A percentile compares a stretch with the other conserved stretches of the same genome.
These are phyloP conservation scores for Claviceps maximensis DNA, from an alignment of 2,329 filamentous ascomycete species.

Conservation along the genomic window DNA sequence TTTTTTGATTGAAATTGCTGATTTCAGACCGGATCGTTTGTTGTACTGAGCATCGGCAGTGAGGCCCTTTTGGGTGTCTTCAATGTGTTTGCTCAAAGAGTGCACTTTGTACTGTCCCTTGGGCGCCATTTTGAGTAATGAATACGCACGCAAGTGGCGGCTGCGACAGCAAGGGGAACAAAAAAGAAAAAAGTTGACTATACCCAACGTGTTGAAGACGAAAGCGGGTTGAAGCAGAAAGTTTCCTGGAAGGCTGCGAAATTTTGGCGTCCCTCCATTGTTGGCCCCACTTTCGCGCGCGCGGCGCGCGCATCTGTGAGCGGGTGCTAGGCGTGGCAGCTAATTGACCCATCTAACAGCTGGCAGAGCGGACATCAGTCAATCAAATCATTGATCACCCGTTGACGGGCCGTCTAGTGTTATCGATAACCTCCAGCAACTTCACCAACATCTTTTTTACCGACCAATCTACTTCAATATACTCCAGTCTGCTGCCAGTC, in stretches of 20 bases:
- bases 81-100: slow-evolving; percentile 25
- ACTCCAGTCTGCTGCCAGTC: neutral
- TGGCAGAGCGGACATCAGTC: neutral
- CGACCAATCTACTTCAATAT: neutral
- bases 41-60: slow-evolving; percentile 21
- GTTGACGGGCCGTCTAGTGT: neutral
- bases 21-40: slow-evolving; percentile 12
- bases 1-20: slow-evolving; percentile 20
- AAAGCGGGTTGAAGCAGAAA: slow-evolving; percentile 1
- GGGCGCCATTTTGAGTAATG: slow-evolving; percentile 21
- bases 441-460: neutral
- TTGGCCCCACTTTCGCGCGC: slow-evolving; percentile 4
- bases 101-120: slow-evolving; percentile 23
- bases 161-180: slow-evolving; percentile 2
- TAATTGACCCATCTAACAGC: neutral
- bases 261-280: slow-evolving; percentile 3
- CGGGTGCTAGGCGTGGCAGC: neutral
- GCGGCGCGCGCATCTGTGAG: neutral
- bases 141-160: neutral
- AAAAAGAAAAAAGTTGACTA: neutral
- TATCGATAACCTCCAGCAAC: neutral
- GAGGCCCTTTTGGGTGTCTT: slow-evolving; percentile 23
- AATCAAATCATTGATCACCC: too few relatives aligned
- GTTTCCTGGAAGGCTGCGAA: slow-evolving; percentile 8
- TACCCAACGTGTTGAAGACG: neutral